Evolutionary conservation across 306 rosid genomes (phyloP), one percentile per base, ranked within the genome.

Genomic region (Lablab purpureus): DNA sequence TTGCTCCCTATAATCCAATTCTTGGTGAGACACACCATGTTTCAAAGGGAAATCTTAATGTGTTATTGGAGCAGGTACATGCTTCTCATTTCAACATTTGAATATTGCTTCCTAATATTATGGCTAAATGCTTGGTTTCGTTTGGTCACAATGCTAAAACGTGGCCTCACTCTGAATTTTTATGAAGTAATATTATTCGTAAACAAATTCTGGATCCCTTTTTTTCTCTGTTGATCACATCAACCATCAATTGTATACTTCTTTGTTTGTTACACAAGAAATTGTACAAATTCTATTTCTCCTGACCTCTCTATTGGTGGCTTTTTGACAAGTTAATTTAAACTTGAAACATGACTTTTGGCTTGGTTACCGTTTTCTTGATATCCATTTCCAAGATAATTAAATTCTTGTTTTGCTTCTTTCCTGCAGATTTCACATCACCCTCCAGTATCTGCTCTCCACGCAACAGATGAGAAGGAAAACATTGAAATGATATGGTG

Each of bases 21-120:
- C 94, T 96, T 67, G 99, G 99, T 7, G 99, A 96, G 84, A 96
- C 97, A 27, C 98, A 96, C 59, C 99, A 96, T 88, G 96, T 86
- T 67, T 87, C 98, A 1, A 82, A 86, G 51, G 98, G 84, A 52
- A 84, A 63, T 28, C 91, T 96, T 66, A 87, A 93, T 18, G 83
- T 96, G 11, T 86, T 96, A 25, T 77, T 91, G n/a, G 99, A 96
- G 71, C 98, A 96, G 97, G 99, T 96, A 64, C 25, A 45, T 73
- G 15, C 45, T 51, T 74, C 68, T 52, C 51, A 51, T 17, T 34
- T 66, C 56, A 66, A 0, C 19, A 23, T 58, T 58, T 58, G 10
- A 15, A 2, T 12, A 17, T 62, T 71, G 10, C 30, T 41, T 10
- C 47, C 47, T 41, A 11, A 12, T 11, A 10, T 41, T 41, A 2